Evolutionary conservation across 140 eudicot species (phyloP).

Genomic region (Erigeron philadelphicus): DNA sequence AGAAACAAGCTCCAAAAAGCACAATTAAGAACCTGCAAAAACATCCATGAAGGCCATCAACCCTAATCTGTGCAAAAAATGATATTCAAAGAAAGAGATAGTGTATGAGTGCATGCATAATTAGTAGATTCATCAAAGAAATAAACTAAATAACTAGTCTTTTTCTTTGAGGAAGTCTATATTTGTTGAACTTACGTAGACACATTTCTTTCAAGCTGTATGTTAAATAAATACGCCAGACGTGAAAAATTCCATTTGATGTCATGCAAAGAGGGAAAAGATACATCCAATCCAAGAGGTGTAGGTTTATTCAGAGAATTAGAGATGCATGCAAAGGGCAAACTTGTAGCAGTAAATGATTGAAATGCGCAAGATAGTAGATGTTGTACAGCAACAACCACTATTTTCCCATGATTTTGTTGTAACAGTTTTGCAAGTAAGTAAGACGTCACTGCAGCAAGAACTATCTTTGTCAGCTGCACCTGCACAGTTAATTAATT

Average conservation of each 20-base stretch:
- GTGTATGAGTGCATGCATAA: background rate
- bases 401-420: conserved; percentile 27
- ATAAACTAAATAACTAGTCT: background rate
- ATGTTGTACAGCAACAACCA: conserved; percentile 21
- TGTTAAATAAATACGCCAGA: conserved; percentile 68
- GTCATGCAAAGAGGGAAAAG: conserved; percentile 70
- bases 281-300: conserved; percentile 78
- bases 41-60: conserved; percentile 20
- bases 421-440: conserved; percentile 40
- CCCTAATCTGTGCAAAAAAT: conserved; percentile 15
- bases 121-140: conserved; percentile 1
- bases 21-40: conserved; percentile 72
- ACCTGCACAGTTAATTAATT: conserved; percentile 41
- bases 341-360: conserved; percentile 39
- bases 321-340: conserved; percentile 80
- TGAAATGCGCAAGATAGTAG: conserved; percentile 30
- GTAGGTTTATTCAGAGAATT: conserved; percentile 67
- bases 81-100: background rate
- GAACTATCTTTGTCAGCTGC: conserved; percentile 38
- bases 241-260: conserved; percentile 75
- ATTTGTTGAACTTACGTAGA: conserved; percentile 62
- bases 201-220: conserved; percentile 85
- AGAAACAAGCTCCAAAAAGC: conserved; percentile 72
- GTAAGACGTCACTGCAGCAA: conserved; percentile 42
- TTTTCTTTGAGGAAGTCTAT: background rate